Base-by-base conservation (phyloP, 139 green algal genomes). In the Chlamydomonas asymmetrica region DNA sequence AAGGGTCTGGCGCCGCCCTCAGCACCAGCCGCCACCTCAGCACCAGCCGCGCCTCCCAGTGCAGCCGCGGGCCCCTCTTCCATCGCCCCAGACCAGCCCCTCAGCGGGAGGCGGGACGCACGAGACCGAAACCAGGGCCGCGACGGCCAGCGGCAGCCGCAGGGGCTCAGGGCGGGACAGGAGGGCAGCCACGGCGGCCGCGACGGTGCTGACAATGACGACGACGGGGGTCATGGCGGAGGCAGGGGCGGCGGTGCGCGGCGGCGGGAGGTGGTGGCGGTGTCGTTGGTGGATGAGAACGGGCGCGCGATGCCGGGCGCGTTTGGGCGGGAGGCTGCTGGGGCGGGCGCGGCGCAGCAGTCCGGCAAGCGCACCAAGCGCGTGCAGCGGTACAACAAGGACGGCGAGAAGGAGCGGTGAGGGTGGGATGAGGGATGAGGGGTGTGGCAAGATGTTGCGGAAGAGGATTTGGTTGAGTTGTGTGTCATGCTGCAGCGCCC, bases 301-400 rank as follows among this genome's bases (percentile, higher is more conserved):
- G 95, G 95, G 4, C 75, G 89, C 16, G 89, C 92, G 1, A 78
- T 84, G 73, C 85, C 86, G 4, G 95, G 94, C 22, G 91, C 91
- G 0, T 97, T 98, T 87, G 94, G 94, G 0, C 82, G 91, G 20
- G 87, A 93, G 61, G 66, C 71, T 25, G 90, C 87, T 3, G 80
- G 71, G 4, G 63, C 49, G 3, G 69, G n/a, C 5, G 27, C 22
- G 16, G 72, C 31, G 0, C 75, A 41, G 25, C 10, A 35, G 23
- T 41, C 70, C 31, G 70, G 70, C 27, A 32, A 34, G 70, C 70
- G 70, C 5, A 68, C 16, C 23, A 88, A 90, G 80, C 50, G 76
- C 18, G 64, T 90, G 69, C 81, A 97, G 82, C 80, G 92, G 7
- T 97, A 93, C 73, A 88, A 77, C n/a, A 76, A 73, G 29, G 80